Percentiles rank a stretch among this genome's conserved stretches.
Conservation (phyloP, 495 filamentous ascomycete genomes). For the Penicillium canariense region DNA sequence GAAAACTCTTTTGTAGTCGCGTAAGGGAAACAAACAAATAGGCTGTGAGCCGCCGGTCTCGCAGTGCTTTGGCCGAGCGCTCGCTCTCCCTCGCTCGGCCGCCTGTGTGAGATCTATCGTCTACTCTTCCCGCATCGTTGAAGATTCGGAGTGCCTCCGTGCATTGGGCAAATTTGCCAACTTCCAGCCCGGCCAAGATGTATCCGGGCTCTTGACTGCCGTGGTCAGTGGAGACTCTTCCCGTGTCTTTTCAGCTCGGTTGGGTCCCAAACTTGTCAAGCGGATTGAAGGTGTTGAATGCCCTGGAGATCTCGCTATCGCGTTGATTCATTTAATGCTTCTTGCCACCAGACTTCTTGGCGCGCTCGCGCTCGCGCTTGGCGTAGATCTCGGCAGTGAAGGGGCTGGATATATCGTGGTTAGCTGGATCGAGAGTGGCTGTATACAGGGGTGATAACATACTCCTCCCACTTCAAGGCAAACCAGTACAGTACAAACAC, state of each 20-base stretch:
- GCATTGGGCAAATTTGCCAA: conserved; percentile 10
- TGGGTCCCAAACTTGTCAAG: conserved; percentile 13
- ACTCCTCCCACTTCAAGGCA: conserved; percentile 88
- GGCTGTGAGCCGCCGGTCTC: neutral
- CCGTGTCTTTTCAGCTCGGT: conserved; percentile 6
- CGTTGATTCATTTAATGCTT: conserved; percentile 28
- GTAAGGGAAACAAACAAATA: conserved; percentile 20
- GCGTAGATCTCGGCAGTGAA: conserved; percentile 94
- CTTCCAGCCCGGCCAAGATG: neutral
- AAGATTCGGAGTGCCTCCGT: conserved; percentile 26
- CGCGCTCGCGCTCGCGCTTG: conserved; percentile 63
- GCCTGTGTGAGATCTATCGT: conserved; percentile 15
- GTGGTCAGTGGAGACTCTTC: neutral
- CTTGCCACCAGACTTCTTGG: conserved; percentile 45
- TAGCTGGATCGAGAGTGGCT: conserved; percentile 4
- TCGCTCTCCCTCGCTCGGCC: neutral
- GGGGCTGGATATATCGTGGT: conserved; percentile 51
- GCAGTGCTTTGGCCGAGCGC: neutral
- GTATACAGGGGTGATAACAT: conserved; percentile 25
- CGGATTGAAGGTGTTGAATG: conserved; percentile 40
- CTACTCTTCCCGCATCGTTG: conserved; percentile 32
- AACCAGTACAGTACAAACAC: conserved; percentile 79
- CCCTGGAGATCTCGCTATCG: conserved; percentile 22
- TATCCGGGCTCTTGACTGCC: conserved; percentile 2
- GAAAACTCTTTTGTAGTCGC: conserved; percentile 21